Evolutionary conservation across 345 rosid genomes (phyloP).

Genomic region (Citrus sinensis): DNA sequence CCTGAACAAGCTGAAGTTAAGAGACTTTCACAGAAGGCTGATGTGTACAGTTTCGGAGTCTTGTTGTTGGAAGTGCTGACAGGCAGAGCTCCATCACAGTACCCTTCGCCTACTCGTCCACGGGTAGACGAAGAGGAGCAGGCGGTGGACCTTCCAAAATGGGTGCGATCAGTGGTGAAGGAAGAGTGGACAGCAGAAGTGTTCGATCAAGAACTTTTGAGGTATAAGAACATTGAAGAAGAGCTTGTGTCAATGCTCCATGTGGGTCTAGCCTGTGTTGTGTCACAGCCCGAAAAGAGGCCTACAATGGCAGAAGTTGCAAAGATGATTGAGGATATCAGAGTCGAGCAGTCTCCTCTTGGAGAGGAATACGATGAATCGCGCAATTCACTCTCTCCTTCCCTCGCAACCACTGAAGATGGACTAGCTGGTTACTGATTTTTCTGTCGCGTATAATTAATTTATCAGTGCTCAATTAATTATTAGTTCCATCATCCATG

Average conservation of each 20-base stretch:
- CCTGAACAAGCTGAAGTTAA: conserved; percentile 86
- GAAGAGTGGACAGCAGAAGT: conserved; percentile 99
- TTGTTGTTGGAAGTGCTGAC: conserved; percentile 80
- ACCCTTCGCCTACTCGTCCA: conserved; percentile 67
- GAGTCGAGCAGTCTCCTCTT: conserved; percentile 91
- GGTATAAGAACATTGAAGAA: conserved; percentile 94
- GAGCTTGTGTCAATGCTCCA: conserved; percentile 91
- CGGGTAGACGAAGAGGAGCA: conserved; percentile 57
- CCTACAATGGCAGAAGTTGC: conserved; percentile 78
- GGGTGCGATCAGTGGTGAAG: conserved; percentile 94
- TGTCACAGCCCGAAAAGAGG: conserved; percentile 75
- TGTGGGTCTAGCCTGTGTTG: conserved; percentile 78
- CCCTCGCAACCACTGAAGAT: conserved; percentile 86
- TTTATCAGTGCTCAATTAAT: background rate
- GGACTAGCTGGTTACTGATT: conserved; percentile 42
- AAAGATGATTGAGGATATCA: conserved; percentile 87
- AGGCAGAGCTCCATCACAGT: conserved; percentile 71
- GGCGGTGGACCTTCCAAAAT: conserved; percentile 71
- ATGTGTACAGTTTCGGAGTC: conserved; percentile 89
- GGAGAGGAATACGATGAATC: conserved; percentile 96
- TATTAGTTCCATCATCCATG: background rate
- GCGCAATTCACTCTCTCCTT: conserved; percentile 79
- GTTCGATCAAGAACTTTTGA: conserved; percentile 85
- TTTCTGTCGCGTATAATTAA: background rate
- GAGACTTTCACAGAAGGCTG: conserved; percentile 79